phyloP scores from a whole-genome alignment of 768 basidiomycete species.

The Pilatotrama ljubarskyi region DNA sequence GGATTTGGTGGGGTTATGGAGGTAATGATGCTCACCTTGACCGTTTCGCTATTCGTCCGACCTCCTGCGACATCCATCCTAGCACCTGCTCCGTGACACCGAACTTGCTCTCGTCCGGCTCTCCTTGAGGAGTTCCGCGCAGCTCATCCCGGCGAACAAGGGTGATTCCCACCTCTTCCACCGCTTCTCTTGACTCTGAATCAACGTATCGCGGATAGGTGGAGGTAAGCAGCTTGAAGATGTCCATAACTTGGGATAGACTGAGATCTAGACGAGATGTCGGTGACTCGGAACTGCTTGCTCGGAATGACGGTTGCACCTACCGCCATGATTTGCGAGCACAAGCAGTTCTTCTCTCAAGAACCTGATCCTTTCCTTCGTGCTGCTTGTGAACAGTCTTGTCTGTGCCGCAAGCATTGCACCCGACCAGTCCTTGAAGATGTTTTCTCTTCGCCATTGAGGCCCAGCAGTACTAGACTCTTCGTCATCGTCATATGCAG shows the following conservation, averaged over 20 bases:
- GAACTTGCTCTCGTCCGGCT: conserved; percentile 45
- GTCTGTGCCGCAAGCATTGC: conserved; percentile 56
- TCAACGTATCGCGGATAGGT: conserved; percentile 84
- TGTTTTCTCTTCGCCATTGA: conserved; percentile 55
- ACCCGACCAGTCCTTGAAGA: conserved; percentile 54
- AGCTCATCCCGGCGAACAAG: conserved; percentile 64
- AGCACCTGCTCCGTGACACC: conserved; percentile 71
- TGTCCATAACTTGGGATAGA: conserved; percentile 60
- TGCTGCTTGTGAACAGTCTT: conserved; percentile 50
- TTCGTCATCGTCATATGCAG: conserved; percentile 33
- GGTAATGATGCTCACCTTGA: conserved; percentile 51
- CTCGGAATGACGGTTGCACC: neutral
- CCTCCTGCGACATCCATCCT: conserved; percentile 75
- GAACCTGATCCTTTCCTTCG: conserved; percentile 57
- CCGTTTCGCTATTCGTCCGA: conserved; percentile 54
- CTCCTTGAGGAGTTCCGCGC: conserved; percentile 42
- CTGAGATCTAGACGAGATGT: conserved; percentile 49
- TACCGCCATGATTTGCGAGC: conserved; percentile 59
- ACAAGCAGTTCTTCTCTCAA: conserved; percentile 60
- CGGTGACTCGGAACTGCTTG: neutral
- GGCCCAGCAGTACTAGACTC: conserved; percentile 28
- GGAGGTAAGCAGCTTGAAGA: conserved; percentile 70
- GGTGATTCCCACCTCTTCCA: conserved; percentile 64
- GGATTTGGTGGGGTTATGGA: neutral
- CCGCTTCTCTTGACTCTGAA: conserved; percentile 64